Conservation (phyloP, 805 yeast genomes). For the Yarrowia hollandica region DNA sequence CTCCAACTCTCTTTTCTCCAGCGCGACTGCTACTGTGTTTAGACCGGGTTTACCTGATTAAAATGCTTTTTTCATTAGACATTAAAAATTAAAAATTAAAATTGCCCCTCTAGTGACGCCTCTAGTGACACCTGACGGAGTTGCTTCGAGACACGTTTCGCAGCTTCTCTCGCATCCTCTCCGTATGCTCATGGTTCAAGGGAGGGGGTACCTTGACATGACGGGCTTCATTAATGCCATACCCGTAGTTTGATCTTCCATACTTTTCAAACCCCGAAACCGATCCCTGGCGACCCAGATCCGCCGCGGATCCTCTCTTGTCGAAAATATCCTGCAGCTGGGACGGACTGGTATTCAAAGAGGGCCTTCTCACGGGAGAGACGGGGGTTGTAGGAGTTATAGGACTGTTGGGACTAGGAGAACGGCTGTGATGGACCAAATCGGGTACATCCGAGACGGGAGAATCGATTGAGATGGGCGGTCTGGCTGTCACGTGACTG, state of each 20-base stretch:
- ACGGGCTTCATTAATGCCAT: background rate
- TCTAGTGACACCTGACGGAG: background rate
- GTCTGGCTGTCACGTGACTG: background rate
- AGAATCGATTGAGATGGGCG: background rate
- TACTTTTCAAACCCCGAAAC: background rate
- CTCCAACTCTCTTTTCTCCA: too few species aligned
- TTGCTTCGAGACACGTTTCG: background rate
- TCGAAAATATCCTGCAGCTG: background rate
- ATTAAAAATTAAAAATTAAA: conserved; percentile 2
- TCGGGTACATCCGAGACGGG: background rate
- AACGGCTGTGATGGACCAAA: background rate
- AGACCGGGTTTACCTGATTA: too few species aligned
- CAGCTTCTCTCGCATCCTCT: conserved; percentile 4
- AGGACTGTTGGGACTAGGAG: conserved; percentile 1
- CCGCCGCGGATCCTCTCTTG: background rate
- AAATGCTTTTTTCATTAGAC: background rate
- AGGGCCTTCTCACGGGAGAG: background rate
- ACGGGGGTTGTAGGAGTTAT: background rate
- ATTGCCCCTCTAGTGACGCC: too few species aligned
- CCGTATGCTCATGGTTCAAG: background rate
- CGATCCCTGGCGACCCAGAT: background rate
- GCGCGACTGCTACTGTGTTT: too few species aligned
- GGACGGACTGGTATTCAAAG: background rate
- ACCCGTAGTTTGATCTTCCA: background rate
- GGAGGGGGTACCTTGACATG: conserved; percentile 4